These are phyloP conservation scores for Melaleuca quinquenervia DNA, from an alignment of 345 rosid genomes.

Conservation along the genomic window DNA sequence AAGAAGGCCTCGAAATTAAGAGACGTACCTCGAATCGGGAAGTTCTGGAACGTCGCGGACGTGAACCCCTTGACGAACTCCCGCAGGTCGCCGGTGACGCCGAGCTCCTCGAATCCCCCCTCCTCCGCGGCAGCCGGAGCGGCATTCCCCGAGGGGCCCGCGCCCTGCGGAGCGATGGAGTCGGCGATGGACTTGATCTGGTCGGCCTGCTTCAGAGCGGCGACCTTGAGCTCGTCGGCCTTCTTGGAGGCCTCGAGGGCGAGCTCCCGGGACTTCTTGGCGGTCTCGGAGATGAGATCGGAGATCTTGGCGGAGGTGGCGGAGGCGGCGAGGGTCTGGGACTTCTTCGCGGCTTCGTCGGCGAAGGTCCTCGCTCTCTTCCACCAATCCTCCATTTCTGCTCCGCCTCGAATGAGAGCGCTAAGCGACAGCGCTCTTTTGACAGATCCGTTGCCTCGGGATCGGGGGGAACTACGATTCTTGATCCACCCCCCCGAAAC, in stretches of 20 bases:
- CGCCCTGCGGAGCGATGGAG: slow-evolving; percentile 48
- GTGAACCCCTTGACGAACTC: slow-evolving; percentile 78
- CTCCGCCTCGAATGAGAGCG: background rate
- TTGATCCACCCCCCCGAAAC: background rate
- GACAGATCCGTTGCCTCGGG: background rate
- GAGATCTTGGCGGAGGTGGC: slow-evolving; percentile 46
- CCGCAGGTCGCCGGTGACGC: slow-evolving; percentile 76
- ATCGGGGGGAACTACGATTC: background rate
- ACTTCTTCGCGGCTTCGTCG: slow-evolving; percentile 78
- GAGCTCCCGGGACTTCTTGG: slow-evolving; percentile 80
- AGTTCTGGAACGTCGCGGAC: slow-evolving; percentile 68
- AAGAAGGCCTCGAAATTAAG: background rate
- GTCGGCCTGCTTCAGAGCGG: slow-evolving; percentile 84
- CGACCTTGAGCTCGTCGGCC: slow-evolving; percentile 55
- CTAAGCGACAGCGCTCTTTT: background rate
- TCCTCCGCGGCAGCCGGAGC: slow-evolving; percentile 31
- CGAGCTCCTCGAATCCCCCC: slow-evolving; percentile 37
- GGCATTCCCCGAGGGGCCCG: slow-evolving; percentile 30
- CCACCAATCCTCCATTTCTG: slow-evolving; percentile 76
- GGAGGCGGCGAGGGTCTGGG: slow-evolving; percentile 30
- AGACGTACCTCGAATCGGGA: slow-evolving; percentile 53
- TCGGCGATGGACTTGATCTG: slow-evolving; percentile 80
- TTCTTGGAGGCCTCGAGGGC: slow-evolving; percentile 91
- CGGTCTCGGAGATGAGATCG: slow-evolving; percentile 80
- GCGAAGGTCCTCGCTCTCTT: slow-evolving; percentile 73